Conservation (phyloP, 345 rosid species). For the Eucalyptus victrix region DNA sequence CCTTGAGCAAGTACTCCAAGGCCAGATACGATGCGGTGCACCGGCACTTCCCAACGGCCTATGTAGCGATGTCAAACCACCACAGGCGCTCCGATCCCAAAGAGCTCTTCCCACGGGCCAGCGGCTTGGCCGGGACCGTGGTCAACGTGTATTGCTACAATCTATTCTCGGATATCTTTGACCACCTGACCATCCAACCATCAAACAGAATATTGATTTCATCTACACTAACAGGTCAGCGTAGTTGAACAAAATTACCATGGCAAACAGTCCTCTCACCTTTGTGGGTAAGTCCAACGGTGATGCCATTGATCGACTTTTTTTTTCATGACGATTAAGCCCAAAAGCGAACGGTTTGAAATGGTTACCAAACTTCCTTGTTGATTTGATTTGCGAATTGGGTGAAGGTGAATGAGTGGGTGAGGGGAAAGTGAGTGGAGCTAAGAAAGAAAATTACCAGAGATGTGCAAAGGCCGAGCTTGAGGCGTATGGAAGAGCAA, state of each 20-base stretch:
- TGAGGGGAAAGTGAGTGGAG: constrained; percentile 29
- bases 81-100: constrained; percentile 14
- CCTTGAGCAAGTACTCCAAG: constrained; percentile 15
- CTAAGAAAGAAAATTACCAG: no score
- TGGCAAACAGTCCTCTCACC: constrained; percentile 43
- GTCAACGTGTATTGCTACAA: constrained; percentile 45
- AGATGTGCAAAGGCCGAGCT: constrained; percentile 25
- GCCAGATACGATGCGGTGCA: constrained; percentile 31
- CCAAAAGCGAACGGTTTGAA: neutral
- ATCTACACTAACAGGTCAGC: constrained; percentile 7
- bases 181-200: constrained; percentile 25
- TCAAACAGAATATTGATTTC: constrained; percentile 39
- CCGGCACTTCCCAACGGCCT: constrained; percentile 20
- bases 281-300: constrained; percentile 26
- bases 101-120: constrained; percentile 35
- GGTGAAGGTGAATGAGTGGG: constrained; percentile 57
- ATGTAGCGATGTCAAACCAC: constrained; percentile 32
- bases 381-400: neutral
- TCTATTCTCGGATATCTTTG: constrained; percentile 11
- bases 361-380: neutral
- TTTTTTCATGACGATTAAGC: neutral
- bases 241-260: constrained; percentile 19
- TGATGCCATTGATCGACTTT: neutral
- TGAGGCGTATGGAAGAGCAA: constrained; percentile 30
- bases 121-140: constrained; percentile 14